These are phyloP conservation scores for Linnemannia elongata DNA, from an alignment of 192 early-diverging fungal species.

Conservation along the genomic window DNA sequence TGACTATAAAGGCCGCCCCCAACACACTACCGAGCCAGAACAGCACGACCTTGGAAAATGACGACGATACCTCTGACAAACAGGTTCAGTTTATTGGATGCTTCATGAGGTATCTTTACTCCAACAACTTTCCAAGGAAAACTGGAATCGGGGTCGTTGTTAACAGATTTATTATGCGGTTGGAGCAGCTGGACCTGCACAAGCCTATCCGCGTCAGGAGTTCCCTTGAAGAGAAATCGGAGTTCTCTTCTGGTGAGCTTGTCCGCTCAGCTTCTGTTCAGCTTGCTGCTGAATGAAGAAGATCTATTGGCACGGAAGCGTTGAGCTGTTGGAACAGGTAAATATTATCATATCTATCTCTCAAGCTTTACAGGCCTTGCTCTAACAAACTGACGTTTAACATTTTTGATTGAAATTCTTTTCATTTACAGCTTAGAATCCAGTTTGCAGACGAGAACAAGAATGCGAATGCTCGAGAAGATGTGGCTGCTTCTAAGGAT, in stretches of 20 bases:
- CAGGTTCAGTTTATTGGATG: slow-evolving; percentile 1
- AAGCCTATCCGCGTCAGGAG: not conserved
- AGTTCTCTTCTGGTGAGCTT: not conserved
- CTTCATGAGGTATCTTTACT: not conserved
- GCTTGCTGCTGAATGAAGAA: not conserved
- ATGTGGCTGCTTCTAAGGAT: not conserved
- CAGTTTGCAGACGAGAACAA: not conserved
- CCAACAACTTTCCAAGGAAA: slow-evolving; percentile 3
- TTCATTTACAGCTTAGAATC: not conserved
- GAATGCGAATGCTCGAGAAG: too few relatives aligned
- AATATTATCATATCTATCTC: not conserved
- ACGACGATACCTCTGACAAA: not conserved
- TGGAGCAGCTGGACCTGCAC: not conserved
- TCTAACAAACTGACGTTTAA: not conserved
- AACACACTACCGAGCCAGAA: not conserved
- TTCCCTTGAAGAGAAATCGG: not conserved
- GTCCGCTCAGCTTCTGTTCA: not conserved
- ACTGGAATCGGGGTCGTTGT: not conserved
- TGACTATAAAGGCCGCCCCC: not conserved
- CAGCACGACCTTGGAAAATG: not conserved
- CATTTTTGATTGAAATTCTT: not conserved
- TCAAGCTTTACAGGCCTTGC: not conserved
- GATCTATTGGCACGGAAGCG: not conserved
- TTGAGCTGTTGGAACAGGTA: not conserved
- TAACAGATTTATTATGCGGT: not conserved